phyloP scores from a whole-genome alignment of 2,329 filamentous ascomycete species.

The Colletotrichum horii region DNA sequence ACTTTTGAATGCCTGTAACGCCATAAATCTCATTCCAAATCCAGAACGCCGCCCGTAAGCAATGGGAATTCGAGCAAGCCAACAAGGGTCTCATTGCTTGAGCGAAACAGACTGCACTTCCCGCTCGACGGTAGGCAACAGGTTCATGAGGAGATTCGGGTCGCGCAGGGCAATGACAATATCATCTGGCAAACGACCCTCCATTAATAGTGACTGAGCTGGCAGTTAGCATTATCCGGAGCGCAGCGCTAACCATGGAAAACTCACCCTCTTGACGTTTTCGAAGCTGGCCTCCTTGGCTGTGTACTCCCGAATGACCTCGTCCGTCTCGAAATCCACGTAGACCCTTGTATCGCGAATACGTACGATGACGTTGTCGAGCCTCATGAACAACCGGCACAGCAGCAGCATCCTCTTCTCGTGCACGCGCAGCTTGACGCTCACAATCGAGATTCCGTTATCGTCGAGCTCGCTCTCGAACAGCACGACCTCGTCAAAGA shows the following conservation, averaged over 20 bases:
- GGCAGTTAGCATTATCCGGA: conserved; percentile 20
- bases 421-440: conserved; percentile 93
- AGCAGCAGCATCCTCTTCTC: conserved; percentile 85
- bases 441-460: conserved; percentile 91
- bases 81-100: neutral
- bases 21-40: neutral
- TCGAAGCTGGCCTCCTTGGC: conserved; percentile 85
- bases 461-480: conserved; percentile 98
- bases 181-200: conserved; percentile 68
- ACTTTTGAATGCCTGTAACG: conserved; percentile 11
- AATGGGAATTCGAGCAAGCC: neutral
- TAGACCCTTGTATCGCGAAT: conserved; percentile 91
- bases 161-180: conserved; percentile 80
- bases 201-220: conserved; percentile 52
- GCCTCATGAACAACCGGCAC: conserved; percentile 85
- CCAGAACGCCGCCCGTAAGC: neutral
- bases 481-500: conserved; percentile 94
- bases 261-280: conserved; percentile 71
- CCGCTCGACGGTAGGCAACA: conserved; percentile 75
- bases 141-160: conserved; percentile 73
- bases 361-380: conserved; percentile 88
- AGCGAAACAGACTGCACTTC: conserved; percentile 54
- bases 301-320: conserved; percentile 88
- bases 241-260: no score
- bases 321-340: conserved; percentile 80